Conservation (phyloP, 148 eudicot species). For the Nepenthes gracilis region DNA sequence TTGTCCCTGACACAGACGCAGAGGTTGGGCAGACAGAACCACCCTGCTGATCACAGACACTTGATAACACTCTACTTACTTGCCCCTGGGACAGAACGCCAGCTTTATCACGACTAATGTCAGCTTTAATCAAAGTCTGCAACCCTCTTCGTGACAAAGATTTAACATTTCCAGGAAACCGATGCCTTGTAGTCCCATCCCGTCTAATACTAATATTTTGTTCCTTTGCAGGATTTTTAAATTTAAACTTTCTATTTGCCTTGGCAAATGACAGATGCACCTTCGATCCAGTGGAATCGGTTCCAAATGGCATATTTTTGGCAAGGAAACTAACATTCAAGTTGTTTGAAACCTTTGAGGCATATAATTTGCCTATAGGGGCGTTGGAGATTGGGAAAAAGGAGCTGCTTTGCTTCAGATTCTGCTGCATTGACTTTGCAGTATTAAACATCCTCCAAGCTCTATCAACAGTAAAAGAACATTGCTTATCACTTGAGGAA, state of each 20-base stretch:
- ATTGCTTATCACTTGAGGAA: slow-evolving; percentile 2
- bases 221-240: slow-evolving; percentile 14
- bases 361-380: slow-evolving; percentile 12
- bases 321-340: slow-evolving; percentile 8
- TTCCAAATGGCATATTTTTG: slow-evolving; percentile 9
- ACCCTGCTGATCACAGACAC: slow-evolving; percentile 1
- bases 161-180: slow-evolving; percentile 5
- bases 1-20: slow-evolving; percentile 9
- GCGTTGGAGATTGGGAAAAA: slow-evolving; percentile 14
- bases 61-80: slow-evolving; percentile 4
- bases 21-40: slow-evolving; percentile 12
- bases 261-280: slow-evolving; percentile 12
- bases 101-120: slow-evolving; percentile 9
- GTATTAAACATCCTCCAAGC: slow-evolving; percentile 78
- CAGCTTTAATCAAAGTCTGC: slow-evolving; percentile 7
- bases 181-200: slow-evolving; percentile 5
- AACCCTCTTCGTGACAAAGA: slow-evolving; percentile 8
- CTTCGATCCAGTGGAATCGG: slow-evolving; percentile 3
- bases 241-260: slow-evolving; percentile 4
- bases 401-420: slow-evolving; percentile 9
- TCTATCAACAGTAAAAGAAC: slow-evolving; percentile 38
- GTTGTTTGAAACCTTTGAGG: slow-evolving; percentile 10
- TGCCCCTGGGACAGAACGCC: slow-evolving; percentile 10
- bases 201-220: slow-evolving; percentile 2
- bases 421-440: slow-evolving; percentile 44